These are phyloP conservation scores for Suhomyces xylopsoci DNA, from an alignment of 805 yeast species.

Conservation along the genomic window DNA sequence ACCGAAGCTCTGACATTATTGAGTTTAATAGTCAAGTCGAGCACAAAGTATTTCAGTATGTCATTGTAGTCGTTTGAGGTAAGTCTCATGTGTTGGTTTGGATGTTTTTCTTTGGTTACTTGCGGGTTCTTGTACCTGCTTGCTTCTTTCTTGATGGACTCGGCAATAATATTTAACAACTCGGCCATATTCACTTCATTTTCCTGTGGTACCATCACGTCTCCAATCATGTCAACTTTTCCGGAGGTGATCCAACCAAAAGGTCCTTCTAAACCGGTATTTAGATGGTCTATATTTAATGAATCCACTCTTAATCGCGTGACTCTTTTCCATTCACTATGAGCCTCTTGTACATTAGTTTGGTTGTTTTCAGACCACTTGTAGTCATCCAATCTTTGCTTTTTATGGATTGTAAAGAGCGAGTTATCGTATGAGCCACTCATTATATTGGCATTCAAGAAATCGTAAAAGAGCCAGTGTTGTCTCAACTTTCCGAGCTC, in stretches of 20 bases:
- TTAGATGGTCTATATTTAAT: slow-evolving; percentile 81
- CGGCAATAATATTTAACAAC: slow-evolving; percentile 47
- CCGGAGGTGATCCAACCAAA: slow-evolving; percentile 97
- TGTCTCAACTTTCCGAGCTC: slow-evolving; percentile 77
- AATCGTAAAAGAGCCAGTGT: slow-evolving; percentile 91
- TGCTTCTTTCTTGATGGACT: slow-evolving; percentile 48
- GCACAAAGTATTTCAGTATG: slow-evolving; percentile 57
- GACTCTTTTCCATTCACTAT: slow-evolving; percentile 51
- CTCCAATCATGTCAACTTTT: slow-evolving; percentile 90
- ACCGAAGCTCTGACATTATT: slow-evolving; percentile 86
- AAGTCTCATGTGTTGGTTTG: slow-evolving; percentile 28
- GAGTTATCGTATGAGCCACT: slow-evolving; percentile 94
- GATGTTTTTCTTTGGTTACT: slow-evolving; percentile 22
- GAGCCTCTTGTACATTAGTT: slow-evolving; percentile 2
- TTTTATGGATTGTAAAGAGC: slow-evolving; percentile 83
- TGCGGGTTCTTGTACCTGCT: slow-evolving; percentile 39
- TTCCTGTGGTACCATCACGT: slow-evolving; percentile 72
- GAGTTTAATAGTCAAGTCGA: slow-evolving; percentile 76
- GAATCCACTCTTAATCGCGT: slow-evolving; percentile 84
- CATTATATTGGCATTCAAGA: slow-evolving; percentile 76
- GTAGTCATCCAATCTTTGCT: slow-evolving; percentile 57
- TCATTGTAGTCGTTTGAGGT: slow-evolving; percentile 28
- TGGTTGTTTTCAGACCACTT: slow-evolving; percentile 9
- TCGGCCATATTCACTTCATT: slow-evolving; percentile 48
- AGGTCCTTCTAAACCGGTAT: slow-evolving; percentile 88